Evolutionary conservation across 495 filamentous ascomycete species (phyloP).

Genomic region (Penicillium soppii): DNA sequence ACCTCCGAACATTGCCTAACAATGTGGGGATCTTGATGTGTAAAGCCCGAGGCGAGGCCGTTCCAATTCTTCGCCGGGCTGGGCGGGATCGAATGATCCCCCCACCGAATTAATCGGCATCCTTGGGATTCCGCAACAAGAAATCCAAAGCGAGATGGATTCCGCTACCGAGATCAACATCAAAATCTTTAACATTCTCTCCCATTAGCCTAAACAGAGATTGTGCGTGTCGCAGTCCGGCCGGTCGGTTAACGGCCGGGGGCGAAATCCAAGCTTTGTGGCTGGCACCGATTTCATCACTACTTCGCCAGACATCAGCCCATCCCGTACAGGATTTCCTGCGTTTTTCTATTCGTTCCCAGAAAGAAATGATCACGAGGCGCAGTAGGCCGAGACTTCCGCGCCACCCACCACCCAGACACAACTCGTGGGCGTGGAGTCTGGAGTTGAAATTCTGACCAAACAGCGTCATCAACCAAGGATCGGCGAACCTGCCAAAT

Average conservation of each 20-base stretch:
- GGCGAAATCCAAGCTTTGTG: conserved; percentile 9
- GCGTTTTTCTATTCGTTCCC: background rate
- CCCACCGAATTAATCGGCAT: too few relatives aligned
- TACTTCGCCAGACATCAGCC: background rate
- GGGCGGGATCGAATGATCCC: too few relatives aligned
- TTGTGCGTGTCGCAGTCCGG: background rate
- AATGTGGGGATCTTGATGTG: too few relatives aligned
- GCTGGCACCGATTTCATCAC: conserved; percentile 21
- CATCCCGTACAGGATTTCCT: conserved; percentile 3
- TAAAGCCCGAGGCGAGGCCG: too few relatives aligned
- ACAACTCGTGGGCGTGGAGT: conserved; percentile 10
- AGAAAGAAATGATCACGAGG: conserved; percentile 13
- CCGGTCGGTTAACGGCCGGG: background rate
- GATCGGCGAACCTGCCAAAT: conserved; percentile 2
- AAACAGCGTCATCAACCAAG: conserved; percentile 5
- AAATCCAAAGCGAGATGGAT: too few relatives aligned
- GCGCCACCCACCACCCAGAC: conserved; percentile 19
- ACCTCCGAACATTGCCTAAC: too few relatives aligned
- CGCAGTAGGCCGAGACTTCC: background rate
- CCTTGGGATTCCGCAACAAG: too few relatives aligned
- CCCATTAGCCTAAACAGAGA: background rate
- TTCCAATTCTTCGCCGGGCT: too few relatives aligned
- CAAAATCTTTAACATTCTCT: too few relatives aligned
- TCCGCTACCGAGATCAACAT: too few relatives aligned
- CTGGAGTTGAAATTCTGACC: conserved; percentile 8